Conservation (phyloP, 306 rosid genomes). For the Casuarina cunninghamiana region DNA sequence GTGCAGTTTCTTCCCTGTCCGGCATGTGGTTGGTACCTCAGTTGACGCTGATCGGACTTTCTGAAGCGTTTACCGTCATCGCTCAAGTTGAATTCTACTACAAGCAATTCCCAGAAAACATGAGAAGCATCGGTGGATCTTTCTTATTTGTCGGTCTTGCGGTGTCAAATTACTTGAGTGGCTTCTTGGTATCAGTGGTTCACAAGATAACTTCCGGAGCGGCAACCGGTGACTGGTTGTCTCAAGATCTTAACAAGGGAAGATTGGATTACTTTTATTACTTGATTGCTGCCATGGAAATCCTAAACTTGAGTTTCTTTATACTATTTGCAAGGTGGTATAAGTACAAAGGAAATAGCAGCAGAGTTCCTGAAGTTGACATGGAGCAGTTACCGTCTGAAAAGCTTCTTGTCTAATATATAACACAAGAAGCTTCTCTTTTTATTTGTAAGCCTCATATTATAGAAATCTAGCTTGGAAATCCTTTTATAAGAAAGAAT, state of each 20-base stretch:
- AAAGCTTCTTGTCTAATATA: not conserved
- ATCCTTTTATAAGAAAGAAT: no score
- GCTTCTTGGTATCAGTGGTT: slow-evolving; percentile 51
- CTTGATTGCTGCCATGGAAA: slow-evolving; percentile 50
- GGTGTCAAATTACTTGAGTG: slow-evolving; percentile 61
- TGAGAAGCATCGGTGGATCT: slow-evolving; percentile 84
- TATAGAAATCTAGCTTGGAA: no score
- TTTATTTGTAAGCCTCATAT: no score
- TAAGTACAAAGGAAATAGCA: slow-evolving; percentile 48
- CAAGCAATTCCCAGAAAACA: slow-evolving; percentile 89
- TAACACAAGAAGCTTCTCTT: no score
- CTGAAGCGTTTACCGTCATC: slow-evolving; percentile 56
- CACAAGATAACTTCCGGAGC: slow-evolving; percentile 44
- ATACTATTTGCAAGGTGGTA: slow-evolving; percentile 61
- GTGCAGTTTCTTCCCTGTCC: slow-evolving; percentile 75
- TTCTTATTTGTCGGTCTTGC: slow-evolving; percentile 66
- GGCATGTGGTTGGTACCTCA: slow-evolving; percentile 78
- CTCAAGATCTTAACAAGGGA: slow-evolving; percentile 86
- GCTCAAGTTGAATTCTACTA: slow-evolving; percentile 79
- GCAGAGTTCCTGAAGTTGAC: slow-evolving; percentile 26
- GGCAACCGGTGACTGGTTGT: slow-evolving; percentile 60
- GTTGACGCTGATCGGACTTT: slow-evolving; percentile 48
- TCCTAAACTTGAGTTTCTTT: slow-evolving; percentile 59
- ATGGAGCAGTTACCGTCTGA: slow-evolving; percentile 17
- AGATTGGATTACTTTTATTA: slow-evolving; percentile 74